These are phyloP conservation scores for Penicillium sp. DNA, from an alignment of 2,329 filamentous ascomycete genomes.

Conservation along the genomic window DNA sequence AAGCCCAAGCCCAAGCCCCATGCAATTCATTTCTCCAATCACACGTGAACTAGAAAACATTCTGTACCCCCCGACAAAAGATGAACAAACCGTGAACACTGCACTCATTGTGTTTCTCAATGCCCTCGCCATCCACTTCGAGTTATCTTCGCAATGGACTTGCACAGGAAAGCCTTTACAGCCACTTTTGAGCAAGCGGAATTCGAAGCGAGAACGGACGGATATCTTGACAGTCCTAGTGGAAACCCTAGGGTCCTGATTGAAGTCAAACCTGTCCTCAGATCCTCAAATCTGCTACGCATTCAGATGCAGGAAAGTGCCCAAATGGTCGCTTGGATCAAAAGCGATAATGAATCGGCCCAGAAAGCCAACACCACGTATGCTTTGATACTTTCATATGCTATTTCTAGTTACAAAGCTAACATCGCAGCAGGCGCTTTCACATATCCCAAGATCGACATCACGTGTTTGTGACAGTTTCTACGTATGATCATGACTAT, in stretches of 20 bases:
- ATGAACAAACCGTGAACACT: background rate
- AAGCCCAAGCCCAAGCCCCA: background rate
- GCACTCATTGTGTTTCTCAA: background rate
- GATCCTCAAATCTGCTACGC: accelerated
- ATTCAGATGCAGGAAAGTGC: background rate
- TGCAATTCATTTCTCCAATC: background rate
- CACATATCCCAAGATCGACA: background rate
- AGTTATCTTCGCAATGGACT: background rate
- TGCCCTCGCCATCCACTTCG: background rate
- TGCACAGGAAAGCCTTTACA: background rate
- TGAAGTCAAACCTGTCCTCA: background rate
- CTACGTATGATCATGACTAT: background rate
- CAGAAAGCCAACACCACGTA: background rate
- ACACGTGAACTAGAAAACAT: accelerated
- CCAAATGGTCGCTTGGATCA: background rate
- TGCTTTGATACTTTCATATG: background rate
- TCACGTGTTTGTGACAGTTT: background rate
- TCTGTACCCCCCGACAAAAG: background rate
- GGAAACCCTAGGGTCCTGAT: background rate
- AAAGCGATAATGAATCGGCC: background rate
- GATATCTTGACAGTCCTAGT: background rate
- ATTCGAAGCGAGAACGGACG: background rate
- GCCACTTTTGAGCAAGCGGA: background rate
- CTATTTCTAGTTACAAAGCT: background rate
- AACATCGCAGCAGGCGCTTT: background rate